Conservation (phyloP, 2,329 filamentous ascomycete species). For the Colletotrichum sp. region DNA sequence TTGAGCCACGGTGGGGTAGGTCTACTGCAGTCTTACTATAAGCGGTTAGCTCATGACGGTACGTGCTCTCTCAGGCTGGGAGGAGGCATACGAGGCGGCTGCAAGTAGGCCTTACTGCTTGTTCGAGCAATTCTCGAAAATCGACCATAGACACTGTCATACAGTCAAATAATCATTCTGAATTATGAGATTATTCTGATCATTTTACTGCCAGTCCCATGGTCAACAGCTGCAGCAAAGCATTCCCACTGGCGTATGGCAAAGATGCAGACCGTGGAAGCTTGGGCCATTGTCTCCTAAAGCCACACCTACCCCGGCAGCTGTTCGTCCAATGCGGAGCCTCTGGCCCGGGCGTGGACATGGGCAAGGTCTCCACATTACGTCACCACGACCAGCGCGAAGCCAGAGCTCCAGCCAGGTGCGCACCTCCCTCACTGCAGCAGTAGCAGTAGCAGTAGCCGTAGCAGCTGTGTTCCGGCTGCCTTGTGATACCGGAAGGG, state of each 20-base stretch:
- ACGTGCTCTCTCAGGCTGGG: not conserved
- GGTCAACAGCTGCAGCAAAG: not conserved
- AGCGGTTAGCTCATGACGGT: not conserved
- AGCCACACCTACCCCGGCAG: not conserved
- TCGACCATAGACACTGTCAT: not conserved
- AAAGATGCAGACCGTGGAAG: not conserved
- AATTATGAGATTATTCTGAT: not conserved
- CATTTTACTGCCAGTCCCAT: not conserved
- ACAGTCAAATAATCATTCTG: not conserved
- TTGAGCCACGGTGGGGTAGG: constrained; percentile 11
- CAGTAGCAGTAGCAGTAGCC: not conserved
- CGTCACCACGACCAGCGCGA: constrained; percentile 2
- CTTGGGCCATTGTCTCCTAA: not conserved
- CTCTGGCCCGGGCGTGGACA: constrained; percentile 1
- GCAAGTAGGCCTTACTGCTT: not conserved
- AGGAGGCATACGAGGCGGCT: not conserved
- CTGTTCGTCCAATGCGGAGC: constrained; percentile 12
- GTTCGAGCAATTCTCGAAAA: not conserved
- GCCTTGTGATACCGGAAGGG: not conserved
- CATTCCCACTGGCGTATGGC: not conserved
- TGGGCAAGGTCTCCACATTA: constrained; percentile 8
- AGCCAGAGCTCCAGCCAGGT: constrained; percentile 9
- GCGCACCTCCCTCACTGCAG: not conserved
- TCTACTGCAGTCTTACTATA: not conserved
- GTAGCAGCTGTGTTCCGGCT: not conserved